Conservation (phyloP, 1,139 yeast species). For the Tardiomyces digboiensis region DNA sequence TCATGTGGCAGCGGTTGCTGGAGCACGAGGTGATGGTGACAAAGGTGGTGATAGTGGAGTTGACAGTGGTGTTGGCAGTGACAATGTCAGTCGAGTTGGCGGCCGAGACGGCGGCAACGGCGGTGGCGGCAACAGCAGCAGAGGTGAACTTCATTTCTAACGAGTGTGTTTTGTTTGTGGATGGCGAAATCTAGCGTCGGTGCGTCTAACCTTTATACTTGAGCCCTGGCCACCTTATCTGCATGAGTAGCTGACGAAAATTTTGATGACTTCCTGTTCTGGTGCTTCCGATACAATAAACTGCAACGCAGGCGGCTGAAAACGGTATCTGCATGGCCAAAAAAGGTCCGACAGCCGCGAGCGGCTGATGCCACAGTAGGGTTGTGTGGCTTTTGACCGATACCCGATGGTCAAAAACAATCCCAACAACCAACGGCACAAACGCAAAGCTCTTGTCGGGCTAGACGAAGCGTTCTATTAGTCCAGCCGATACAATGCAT, state of each 20-base stretch:
- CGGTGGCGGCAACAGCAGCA: constrained; percentile 4
- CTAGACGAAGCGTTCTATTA: no score
- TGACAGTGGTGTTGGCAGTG: constrained; percentile 10
- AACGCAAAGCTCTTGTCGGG: no score
- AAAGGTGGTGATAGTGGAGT: constrained; percentile 9
- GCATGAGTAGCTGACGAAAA: neutral
- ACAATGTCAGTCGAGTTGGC: constrained; percentile 1
- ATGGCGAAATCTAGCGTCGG: neutral
- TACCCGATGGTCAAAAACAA: no score
- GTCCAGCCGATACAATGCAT: no score
- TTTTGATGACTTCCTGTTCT: neutral
- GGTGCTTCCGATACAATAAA: neutral
- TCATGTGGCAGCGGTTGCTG: constrained; percentile 5
- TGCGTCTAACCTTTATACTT: neutral
- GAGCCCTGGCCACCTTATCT: neutral
- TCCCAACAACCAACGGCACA: no score
- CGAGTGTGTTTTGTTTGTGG: neutral
- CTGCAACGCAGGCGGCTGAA: neutral
- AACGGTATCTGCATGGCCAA: neutral
- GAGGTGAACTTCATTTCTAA: constrained; percentile 6
- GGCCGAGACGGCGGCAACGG: constrained; percentile 4
- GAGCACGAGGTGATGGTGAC: constrained; percentile 18
- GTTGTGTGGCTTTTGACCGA: no score
- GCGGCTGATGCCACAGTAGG: no score
- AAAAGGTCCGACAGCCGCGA: no score